These are phyloP conservation scores for Leishmania turanica DNA, from an alignment of 208 protist genomes.

Conservation along the genomic window DNA sequence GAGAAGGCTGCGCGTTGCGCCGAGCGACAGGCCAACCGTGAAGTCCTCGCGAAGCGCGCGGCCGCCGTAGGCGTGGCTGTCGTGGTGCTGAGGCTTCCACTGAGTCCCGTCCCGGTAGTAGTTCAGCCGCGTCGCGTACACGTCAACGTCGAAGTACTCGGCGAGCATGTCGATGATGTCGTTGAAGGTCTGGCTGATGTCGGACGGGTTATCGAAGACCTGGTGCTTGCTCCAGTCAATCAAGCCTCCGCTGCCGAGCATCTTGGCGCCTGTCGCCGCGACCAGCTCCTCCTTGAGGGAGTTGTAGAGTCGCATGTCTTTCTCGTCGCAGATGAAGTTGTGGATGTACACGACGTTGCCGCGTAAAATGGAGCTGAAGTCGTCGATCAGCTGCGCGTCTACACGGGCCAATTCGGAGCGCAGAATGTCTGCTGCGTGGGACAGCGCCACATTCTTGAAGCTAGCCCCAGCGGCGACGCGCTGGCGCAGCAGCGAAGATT, in stretches of 20 bases:
- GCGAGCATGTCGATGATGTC: constrained; percentile 83
- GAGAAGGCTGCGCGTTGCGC: constrained; percentile 77
- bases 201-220: constrained; percentile 90
- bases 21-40: constrained; percentile 91
- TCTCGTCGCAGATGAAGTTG: constrained; percentile 69
- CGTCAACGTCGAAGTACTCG: constrained; percentile 91
- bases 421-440: constrained; percentile 66
- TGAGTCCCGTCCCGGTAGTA: constrained; percentile 91
- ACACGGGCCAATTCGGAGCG: constrained; percentile 68
- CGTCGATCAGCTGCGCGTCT: constrained; percentile 73
- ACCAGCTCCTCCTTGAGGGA: constrained; percentile 75
- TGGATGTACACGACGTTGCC: constrained; percentile 90
- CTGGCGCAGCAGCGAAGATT: constrained; percentile 43
- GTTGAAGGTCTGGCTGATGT: constrained; percentile 86
- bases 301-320: constrained; percentile 69
- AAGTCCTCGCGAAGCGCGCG: constrained; percentile 84
- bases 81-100: constrained; percentile 95
- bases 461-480: constrained; percentile 38
- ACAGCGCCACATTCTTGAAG: constrained; percentile 73
- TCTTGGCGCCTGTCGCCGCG: constrained; percentile 56
- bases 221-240: constrained; percentile 94
- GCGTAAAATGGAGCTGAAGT: constrained; percentile 65
- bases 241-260: constrained; percentile 59
- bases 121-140: constrained; percentile 92
- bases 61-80: constrained; percentile 92